Percentiles rank a stretch among this genome's conserved stretches.
Evolutionary conservation across 768 basidiomycete species (phyloP).

Genomic region (Tylopilus subfusipes): DNA sequence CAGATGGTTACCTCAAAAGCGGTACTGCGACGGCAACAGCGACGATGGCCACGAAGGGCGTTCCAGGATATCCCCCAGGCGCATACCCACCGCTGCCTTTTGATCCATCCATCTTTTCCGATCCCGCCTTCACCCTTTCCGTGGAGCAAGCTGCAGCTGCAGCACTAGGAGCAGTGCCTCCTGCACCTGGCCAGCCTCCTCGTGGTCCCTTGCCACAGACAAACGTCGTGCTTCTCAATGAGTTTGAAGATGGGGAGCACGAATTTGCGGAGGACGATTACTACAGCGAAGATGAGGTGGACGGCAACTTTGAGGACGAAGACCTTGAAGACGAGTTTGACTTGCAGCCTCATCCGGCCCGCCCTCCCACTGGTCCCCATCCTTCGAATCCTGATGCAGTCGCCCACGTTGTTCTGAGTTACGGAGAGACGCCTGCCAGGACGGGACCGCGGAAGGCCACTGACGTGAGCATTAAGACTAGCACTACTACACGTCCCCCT

Average conservation of each 20-base stretch:
- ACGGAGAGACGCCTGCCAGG: conserved; percentile 30
- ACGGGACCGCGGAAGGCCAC: conserved; percentile 7
- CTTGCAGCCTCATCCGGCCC: conserved; percentile 23
- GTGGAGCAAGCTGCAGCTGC: conserved; percentile 47
- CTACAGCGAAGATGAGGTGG: conserved; percentile 46
- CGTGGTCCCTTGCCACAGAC: conserved; percentile 31
- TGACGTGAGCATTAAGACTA: conserved; percentile 30
- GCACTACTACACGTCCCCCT: conserved; percentile 21
- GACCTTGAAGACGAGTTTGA: conserved; percentile 33
- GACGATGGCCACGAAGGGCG: conserved; percentile 33
- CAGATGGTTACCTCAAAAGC: conserved; percentile 37
- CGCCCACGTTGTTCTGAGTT: conserved; percentile 41
- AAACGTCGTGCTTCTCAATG: conserved; percentile 39
- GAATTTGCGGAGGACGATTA: conserved; percentile 41
- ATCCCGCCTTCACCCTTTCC: conserved; percentile 49
- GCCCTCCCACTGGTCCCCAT: conserved; percentile 16
- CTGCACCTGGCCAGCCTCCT: conserved; percentile 31
- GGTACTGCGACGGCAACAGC: conserved; percentile 30
- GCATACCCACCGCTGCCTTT: conserved; percentile 43
- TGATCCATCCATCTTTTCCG: conserved; percentile 52
- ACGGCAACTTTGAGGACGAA: conserved; percentile 40
- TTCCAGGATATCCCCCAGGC: conserved; percentile 40
- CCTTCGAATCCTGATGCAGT: conserved; percentile 24
- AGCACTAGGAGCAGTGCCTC: conserved; percentile 29
- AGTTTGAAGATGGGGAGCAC: conserved; percentile 36